Conservation (phyloP, 1,284 basidiomycete genomes). For the Kwoniella shivajii region DNA sequence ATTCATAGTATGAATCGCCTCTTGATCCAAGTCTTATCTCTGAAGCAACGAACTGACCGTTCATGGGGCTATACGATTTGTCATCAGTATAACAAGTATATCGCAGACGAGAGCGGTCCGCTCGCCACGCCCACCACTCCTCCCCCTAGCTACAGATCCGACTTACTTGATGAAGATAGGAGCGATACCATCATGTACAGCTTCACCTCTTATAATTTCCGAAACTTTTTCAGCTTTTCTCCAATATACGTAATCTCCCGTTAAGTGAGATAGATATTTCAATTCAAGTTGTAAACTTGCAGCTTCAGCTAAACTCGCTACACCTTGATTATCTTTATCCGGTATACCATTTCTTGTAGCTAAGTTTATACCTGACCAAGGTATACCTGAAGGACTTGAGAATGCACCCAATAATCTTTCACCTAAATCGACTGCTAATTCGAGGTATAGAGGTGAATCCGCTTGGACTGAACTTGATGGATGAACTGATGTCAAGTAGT, state of each 20-base stretch:
- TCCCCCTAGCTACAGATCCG: no score
- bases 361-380: constrained; percentile 77
- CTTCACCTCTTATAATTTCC: constrained; percentile 66
- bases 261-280: constrained; percentile 80
- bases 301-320: constrained; percentile 81
- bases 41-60: constrained; percentile 70
- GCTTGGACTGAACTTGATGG: constrained; percentile 53
- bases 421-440: constrained; percentile 75
- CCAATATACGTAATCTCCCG: constrained; percentile 79
- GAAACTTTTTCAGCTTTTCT: constrained; percentile 78
- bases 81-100: neutral
- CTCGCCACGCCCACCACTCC: no score
- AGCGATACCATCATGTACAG: constrained; percentile 69
- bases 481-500: constrained; percentile 62
- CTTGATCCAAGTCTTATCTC: constrained; percentile 87
- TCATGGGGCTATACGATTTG: constrained; percentile 59
- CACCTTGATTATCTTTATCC: constrained; percentile 66
- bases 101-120: no score
- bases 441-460: constrained; percentile 69
- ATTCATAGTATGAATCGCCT: constrained; percentile 95
- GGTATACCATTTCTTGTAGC: constrained; percentile 65
- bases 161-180: constrained; percentile 81
- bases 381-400: constrained; percentile 77
- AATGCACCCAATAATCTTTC: constrained; percentile 85
- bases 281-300: constrained; percentile 86